A percentile compares a stretch with the other conserved stretches of the same genome.
phyloP scores from a whole-genome alignment of 352 stramenopile species.

The Plasmopara viticola region DNA sequence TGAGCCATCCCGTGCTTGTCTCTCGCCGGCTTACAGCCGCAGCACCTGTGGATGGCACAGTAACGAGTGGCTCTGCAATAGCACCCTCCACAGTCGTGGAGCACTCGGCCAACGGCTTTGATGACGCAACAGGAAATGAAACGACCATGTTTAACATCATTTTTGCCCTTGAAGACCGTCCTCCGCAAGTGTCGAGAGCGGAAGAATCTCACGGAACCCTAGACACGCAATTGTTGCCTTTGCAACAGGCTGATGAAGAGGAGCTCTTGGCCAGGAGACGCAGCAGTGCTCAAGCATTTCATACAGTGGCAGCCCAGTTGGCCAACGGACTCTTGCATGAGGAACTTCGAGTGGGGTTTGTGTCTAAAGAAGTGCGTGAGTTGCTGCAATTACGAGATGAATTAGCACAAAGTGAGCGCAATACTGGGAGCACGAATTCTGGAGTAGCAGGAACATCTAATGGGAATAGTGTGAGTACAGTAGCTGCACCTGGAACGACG shows the following conservation, averaged over 20 bases:
- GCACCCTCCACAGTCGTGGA: constrained; percentile 14
- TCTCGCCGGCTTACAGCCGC: constrained; percentile 25
- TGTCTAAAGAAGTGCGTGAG: constrained; percentile 69
- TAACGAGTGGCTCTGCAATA: constrained; percentile 4
- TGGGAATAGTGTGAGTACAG: constrained; percentile 26
- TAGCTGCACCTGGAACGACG: constrained; percentile 3
- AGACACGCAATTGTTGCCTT: constrained; percentile 16
- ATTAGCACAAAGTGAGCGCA: constrained; percentile 58
- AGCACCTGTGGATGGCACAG: constrained; percentile 11
- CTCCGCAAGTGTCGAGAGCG: constrained; percentile 11
- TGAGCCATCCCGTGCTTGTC: constrained; percentile 81
- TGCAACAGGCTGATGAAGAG: constrained; percentile 25
- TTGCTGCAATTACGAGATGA: constrained; percentile 78
- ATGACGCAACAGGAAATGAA: constrained; percentile 30
- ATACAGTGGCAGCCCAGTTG: constrained; percentile 62
- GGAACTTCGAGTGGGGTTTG: constrained; percentile 71
- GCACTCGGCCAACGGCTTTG: constrained; percentile 10
- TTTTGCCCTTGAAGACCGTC: constrained; percentile 64
- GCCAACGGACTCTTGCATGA: constrained; percentile 79
- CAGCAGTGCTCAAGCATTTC: constrained; percentile 46
- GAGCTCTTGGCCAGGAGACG: constrained; percentile 28
- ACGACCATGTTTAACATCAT: constrained; percentile 88
- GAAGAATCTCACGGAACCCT: constrained; percentile 4
- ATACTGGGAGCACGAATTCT: constrained; percentile 13
- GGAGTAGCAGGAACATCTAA: constrained; percentile 15